Evolutionary conservation across 2,329 filamentous ascomycete species (phyloP), one percentile per base, ranked within the genome.

Genomic region (Bimuria novae-zelandiae): DNA sequence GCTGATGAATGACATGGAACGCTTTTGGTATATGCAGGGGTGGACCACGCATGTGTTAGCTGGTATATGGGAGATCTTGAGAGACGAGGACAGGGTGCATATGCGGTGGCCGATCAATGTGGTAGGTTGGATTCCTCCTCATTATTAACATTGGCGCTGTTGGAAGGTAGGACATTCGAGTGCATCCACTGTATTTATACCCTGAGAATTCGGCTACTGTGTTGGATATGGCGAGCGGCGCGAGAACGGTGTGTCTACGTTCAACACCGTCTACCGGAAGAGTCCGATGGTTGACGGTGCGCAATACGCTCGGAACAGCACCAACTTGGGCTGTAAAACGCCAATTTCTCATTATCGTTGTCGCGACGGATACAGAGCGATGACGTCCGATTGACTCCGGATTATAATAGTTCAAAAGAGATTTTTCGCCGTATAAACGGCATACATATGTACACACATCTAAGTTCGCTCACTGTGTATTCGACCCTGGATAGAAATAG

Each of bases 11-110:
- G 64, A 62, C 21, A 51, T 70, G 57, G 65, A 70, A 25, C 47
- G 55, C 1, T 67, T 70, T 35, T 70, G 67, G 67, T 70, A 67
- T 35, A 64, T 67, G 60, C 61, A 62, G 30, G 67, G 64, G 6
- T 70, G 65, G 66, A 69, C 67, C 6, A 44, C 57, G 16, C 67
- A 70, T 51, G 57, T 66, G 7, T 58, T 70, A 55, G 51, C 50
- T 22, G 65, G 65, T 1, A 69, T 69, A 16, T 67, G 52, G 44
- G 56, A 58, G 3, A 42, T 57, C 7, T 37, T 63, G 23, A 56
- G 51, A 0, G 51, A 41, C 22, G 67, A 67, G 49, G 46, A 69
- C 46, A 54, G 57, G 43, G 22, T 58, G 5, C 63, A 62, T 55
- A 49, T 67, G 14, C 52, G 60, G 22, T 70, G 66, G 66, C 59